These are phyloP conservation scores for Globisporangium cederbergense DNA, from an alignment of 352 stramenopile species.

Conservation along the genomic window DNA sequence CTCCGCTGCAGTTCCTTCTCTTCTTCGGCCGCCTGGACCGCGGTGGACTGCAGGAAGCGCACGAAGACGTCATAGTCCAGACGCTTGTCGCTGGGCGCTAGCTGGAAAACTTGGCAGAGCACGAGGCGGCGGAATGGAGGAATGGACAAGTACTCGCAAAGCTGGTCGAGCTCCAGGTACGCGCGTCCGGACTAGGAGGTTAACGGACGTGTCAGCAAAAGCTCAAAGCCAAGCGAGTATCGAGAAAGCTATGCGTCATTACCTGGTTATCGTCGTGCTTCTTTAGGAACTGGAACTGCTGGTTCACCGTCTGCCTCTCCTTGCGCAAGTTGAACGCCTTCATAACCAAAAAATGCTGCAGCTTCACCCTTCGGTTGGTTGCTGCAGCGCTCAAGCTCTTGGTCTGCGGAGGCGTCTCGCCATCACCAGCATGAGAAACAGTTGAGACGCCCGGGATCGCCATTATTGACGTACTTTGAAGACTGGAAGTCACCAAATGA, in stretches of 20 bases:
- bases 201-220: neutral
- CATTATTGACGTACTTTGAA: conserved; percentile 7
- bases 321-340: conserved; percentile 80
- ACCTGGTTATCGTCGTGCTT: conserved; percentile 23
- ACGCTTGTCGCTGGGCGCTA: conserved; percentile 29
- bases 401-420: neutral
- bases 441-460: conserved; percentile 1
- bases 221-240: no score
- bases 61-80: conserved; percentile 63
- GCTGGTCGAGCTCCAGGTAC: conserved; percentile 50
- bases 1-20: conserved; percentile 30
- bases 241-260: neutral
- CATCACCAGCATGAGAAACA: neutral
- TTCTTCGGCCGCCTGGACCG: conserved; percentile 40
- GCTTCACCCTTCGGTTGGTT: conserved; percentile 42
- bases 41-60: conserved; percentile 59
- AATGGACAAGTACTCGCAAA: conserved; percentile 74
- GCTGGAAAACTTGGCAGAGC: conserved; percentile 50
- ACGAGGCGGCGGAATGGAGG: conserved; percentile 56
- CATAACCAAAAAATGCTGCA: conserved; percentile 79
- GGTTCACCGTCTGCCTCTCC: conserved; percentile 43
- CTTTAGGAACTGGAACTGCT: conserved; percentile 66
- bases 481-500: neutral
- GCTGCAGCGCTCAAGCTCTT: conserved; percentile 6
- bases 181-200: conserved; percentile 15